Percentiles rank a stretch among this genome's conserved stretches.
phyloP scores from a whole-genome alignment of 129 eudicot species.

The Arctium minus region DNA sequence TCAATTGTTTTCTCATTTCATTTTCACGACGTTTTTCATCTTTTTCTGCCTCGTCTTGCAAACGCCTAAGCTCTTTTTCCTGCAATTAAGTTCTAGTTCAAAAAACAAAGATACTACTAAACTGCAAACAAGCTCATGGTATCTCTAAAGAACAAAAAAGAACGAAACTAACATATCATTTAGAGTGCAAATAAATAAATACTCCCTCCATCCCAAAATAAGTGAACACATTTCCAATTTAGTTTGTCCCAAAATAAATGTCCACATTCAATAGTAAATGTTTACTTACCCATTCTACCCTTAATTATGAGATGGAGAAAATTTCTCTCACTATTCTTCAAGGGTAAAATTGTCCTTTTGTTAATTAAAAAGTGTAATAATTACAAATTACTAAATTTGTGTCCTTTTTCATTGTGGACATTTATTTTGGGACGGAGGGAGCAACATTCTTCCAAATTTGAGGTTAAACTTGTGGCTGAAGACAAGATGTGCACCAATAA shows the following conservation, averaged over 20 bases:
- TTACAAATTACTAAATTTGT: too few species aligned
- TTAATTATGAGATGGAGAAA: too few species aligned
- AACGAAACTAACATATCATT: background rate
- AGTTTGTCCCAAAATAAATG: too few species aligned
- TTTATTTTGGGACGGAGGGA: too few species aligned
- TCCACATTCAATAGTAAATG: too few species aligned
- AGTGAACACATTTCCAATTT: too few species aligned
- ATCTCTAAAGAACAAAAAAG: background rate
- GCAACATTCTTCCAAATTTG: background rate
- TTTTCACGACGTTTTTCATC: slow-evolving; percentile 73
- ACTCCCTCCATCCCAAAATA: too few species aligned
- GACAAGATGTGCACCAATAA: background rate
- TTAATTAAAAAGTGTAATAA: too few species aligned
- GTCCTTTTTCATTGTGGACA: too few species aligned
- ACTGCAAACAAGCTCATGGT: background rate
- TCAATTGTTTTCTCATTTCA: slow-evolving; percentile 61
- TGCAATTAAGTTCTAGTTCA: slow-evolving; percentile 19
- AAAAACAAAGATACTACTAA: background rate
- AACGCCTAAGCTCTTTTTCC: slow-evolving; percentile 85
- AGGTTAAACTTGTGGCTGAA: background rate
- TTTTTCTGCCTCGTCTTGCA: slow-evolving; percentile 88
- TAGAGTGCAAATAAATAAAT: background rate
- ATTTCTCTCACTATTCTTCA: too few species aligned
- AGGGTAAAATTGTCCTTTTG: too few species aligned
- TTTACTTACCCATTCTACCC: too few species aligned